These are phyloP conservation scores for Heimioporus sp. DNA, from an alignment of 768 basidiomycete species.

Conservation along the genomic window DNA sequence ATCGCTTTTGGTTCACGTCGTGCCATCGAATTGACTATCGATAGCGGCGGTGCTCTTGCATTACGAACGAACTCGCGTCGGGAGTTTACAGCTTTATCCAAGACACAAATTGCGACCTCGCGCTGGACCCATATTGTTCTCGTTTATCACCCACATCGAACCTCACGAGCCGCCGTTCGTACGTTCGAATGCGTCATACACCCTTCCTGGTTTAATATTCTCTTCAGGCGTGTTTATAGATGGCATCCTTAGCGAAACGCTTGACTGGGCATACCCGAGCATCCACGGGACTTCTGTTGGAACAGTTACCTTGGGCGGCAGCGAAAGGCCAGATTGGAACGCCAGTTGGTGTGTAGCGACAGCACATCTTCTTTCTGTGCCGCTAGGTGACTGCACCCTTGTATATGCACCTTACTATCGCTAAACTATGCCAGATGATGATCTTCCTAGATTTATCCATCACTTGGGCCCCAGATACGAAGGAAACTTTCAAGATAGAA, in stretches of 20 bases:
- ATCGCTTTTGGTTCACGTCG: constrained; percentile 29
- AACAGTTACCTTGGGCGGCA: constrained; percentile 60
- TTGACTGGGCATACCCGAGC: constrained; percentile 66
- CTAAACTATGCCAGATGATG: constrained; percentile 50
- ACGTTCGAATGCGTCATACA: constrained; percentile 20
- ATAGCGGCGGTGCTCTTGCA: constrained; percentile 56
- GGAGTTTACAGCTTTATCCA: constrained; percentile 42
- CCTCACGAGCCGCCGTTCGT: constrained; percentile 61
- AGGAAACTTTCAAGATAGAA: constrained; percentile 71
- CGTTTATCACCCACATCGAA: constrained; percentile 60
- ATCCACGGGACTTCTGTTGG: constrained; percentile 35
- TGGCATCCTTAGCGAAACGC: constrained; percentile 60
- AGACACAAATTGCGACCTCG: constrained; percentile 46
- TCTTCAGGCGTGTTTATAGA: constrained; percentile 69
- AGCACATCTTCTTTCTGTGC: constrained; percentile 55
- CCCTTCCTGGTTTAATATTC: constrained; percentile 1
- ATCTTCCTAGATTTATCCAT: constrained; percentile 71
- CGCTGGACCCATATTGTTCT: constrained; percentile 75
- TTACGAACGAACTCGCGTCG: constrained; percentile 40
- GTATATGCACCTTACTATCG: neutral
- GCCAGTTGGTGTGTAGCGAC: constrained; percentile 66
- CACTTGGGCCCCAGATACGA: constrained; percentile 80
- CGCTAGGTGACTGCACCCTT: constrained; percentile 45
- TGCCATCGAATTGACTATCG: constrained; percentile 47
- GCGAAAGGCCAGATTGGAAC: constrained; percentile 38